These are phyloP conservation scores for Apiospora malaysiana DNA, from an alignment of 2,329 filamentous ascomycete species.

Conservation along the genomic window DNA sequence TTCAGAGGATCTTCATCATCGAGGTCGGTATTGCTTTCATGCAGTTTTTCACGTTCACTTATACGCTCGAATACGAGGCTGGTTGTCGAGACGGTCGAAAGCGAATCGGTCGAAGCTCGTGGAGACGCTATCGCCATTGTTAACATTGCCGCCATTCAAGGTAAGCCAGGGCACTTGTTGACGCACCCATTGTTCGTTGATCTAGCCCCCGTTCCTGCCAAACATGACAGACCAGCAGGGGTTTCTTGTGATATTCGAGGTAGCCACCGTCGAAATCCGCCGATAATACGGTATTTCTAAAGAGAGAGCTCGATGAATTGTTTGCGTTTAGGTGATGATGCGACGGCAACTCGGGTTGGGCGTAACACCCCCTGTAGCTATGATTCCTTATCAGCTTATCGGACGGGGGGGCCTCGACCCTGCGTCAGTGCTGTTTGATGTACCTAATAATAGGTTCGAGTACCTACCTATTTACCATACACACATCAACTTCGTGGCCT, in stretches of 20 bases:
- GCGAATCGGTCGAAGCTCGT: conserved; percentile 61
- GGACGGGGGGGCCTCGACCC: neutral
- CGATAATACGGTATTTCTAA: neutral
- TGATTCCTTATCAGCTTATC: conserved; percentile 10
- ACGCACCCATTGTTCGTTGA: conserved; percentile 18
- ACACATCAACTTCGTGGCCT: too few relatives aligned
- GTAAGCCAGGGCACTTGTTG: neutral
- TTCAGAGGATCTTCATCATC: conserved; percentile 54
- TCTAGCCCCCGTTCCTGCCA: neutral
- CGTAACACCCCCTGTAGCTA: neutral
- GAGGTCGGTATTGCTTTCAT: conserved; percentile 42
- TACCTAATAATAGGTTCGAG: neutral
- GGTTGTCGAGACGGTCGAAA: conserved; percentile 82
- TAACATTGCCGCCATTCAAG: neutral
- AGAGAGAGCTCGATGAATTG: neutral
- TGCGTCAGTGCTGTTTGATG: neutral
- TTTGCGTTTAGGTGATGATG: neutral
- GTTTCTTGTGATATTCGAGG: neutral
- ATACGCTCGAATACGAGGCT: conserved; percentile 83
- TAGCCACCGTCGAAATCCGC: neutral
- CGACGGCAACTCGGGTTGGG: neutral
- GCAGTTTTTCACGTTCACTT: conserved; percentile 57
- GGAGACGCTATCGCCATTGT: conserved; percentile 32
- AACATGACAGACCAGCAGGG: conserved; percentile 1
- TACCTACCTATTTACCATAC: too few relatives aligned